Conservation (phyloP, 768 basidiomycete species). For the Boletus barrowsii region DNA sequence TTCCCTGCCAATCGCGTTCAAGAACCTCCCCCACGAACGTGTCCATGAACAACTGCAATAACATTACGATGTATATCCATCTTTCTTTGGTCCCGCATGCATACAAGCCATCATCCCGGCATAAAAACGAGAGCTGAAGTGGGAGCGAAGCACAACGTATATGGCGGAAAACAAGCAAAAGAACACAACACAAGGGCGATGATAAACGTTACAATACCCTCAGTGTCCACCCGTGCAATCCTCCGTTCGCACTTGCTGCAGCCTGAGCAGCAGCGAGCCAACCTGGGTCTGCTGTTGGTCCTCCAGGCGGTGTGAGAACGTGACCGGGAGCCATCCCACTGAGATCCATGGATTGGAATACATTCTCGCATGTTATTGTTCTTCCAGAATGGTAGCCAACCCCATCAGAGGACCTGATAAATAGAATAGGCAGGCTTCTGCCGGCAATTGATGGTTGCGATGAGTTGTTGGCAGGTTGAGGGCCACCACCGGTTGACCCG, state of each 20-base stretch:
- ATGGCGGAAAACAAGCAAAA: constrained; percentile 26
- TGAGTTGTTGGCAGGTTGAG: constrained; percentile 27
- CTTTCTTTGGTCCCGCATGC: constrained; percentile 8
- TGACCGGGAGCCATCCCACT: constrained; percentile 44
- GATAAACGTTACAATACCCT: constrained; percentile 60
- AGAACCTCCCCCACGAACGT: constrained; percentile 24
- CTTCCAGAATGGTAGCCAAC: constrained; percentile 87
- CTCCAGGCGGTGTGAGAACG: constrained; percentile 44
- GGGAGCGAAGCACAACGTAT: constrained; percentile 23
- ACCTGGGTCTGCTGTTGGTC: constrained; percentile 49
- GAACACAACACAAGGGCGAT: constrained; percentile 23
- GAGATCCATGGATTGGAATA: constrained; percentile 69
- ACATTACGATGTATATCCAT: constrained; percentile 25
- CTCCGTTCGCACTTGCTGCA: constrained; percentile 61
- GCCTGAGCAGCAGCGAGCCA: constrained; percentile 78
- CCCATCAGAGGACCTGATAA: constrained; percentile 80
- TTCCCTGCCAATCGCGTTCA: constrained; percentile 11
- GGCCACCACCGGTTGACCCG: constrained; percentile 21
- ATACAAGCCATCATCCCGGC: constrained; percentile 6
- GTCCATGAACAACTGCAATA: constrained; percentile 14
- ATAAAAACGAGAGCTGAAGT: constrained; percentile 8
- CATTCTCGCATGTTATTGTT: constrained; percentile 78
- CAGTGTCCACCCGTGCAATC: constrained; percentile 75
- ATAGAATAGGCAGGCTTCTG: constrained; percentile 71
- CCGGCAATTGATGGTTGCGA: constrained; percentile 54